These are phyloP conservation scores for Starmerella powellii DNA, from an alignment of 805 yeast species.

Conservation along the genomic window DNA sequence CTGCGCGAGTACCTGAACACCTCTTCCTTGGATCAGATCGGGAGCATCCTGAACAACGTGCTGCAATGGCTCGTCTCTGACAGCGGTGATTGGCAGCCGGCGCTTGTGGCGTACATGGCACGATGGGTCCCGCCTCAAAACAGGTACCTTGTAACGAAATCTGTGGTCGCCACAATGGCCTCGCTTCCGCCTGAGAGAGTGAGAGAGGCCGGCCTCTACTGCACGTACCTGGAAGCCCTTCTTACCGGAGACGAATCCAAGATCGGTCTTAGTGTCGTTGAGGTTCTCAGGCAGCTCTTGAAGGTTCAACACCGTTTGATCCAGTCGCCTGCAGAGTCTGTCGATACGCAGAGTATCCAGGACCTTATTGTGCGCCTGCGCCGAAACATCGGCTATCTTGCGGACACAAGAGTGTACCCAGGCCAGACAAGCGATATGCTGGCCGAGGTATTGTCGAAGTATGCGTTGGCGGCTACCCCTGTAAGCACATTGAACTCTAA, in stretches of 20 bases:
- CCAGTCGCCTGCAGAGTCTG: constrained; percentile 7
- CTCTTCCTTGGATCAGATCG: constrained; percentile 7
- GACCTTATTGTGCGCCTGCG: constrained; percentile 11
- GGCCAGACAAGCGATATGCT: constrained; percentile 79
- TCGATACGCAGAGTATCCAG: constrained; percentile 5
- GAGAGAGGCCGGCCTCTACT: constrained; percentile 11
- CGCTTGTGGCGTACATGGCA: constrained; percentile 51
- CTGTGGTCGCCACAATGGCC: constrained; percentile 30
- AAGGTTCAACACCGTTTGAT: constrained; percentile 24
- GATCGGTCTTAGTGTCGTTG: constrained; percentile 78
- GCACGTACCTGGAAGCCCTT: constrained; percentile 16
- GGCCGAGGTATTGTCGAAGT: constrained; percentile 40
- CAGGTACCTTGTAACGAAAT: constrained; percentile 50
- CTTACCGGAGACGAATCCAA: constrained; percentile 47
- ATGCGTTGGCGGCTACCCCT: constrained; percentile 11
- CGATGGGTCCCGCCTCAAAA: constrained; percentile 72
- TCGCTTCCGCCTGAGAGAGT: constrained; percentile 20
- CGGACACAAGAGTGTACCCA: constrained; percentile 68
- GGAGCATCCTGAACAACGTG: constrained; percentile 5
- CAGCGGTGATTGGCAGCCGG: constrained; percentile 39
- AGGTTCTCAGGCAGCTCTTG: constrained; percentile 44
- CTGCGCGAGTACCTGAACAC: constrained; percentile 11
- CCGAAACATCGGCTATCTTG: constrained; percentile 51
- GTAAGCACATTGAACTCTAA: neutral
- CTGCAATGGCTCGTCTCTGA: constrained; percentile 8